Conservation (phyloP, 352 stramenopile genomes). For the Blastocystis sp. region DNA sequence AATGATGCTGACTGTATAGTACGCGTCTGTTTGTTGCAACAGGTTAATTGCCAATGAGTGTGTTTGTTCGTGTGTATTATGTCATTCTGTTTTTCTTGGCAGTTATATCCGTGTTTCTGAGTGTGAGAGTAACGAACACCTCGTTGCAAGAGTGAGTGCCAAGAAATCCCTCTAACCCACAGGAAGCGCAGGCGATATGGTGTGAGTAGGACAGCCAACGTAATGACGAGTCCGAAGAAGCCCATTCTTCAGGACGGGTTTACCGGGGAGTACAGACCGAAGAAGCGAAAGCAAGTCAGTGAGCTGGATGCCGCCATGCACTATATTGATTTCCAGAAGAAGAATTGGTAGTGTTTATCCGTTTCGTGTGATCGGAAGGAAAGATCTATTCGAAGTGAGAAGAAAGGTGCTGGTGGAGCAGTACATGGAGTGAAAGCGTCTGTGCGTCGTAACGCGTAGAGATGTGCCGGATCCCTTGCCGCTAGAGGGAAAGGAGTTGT, state of each 20-base stretch:
- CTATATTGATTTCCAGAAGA: slow-evolving; percentile 62
- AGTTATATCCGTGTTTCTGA: not conserved
- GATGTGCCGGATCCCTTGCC: slow-evolving; percentile 33
- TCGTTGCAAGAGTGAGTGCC: not conserved
- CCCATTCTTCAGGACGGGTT: not conserved
- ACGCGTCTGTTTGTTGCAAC: slow-evolving; percentile 45
- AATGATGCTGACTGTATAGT: slow-evolving; percentile 2
- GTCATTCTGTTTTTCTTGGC: slow-evolving; percentile 19
- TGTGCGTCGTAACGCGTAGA: slow-evolving; percentile 1
- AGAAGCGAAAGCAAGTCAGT: not conserved
- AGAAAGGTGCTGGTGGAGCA: slow-evolving; percentile 33
- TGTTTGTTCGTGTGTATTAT: slow-evolving; percentile 53
- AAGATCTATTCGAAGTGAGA: slow-evolving; percentile 45
- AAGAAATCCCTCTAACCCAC: not conserved
- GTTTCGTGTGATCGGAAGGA: not conserved
- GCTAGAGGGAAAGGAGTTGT: slow-evolving; percentile 1
- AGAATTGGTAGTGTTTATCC: slow-evolving; percentile 8
- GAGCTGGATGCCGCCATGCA: slow-evolving; percentile 59
- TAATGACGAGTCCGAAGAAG: too few species aligned
- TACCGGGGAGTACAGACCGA: not conserved
- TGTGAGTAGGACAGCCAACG: too few species aligned
- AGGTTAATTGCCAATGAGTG: not conserved
- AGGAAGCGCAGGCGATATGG: not conserved
- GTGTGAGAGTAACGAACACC: slow-evolving; percentile 14
- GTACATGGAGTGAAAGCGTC: slow-evolving; percentile 38